A percentile compares a stretch with the other conserved stretches of the same genome.
phyloP scores from a whole-genome alignment of 2,329 filamentous ascomycete species.

The Ophiostoma perfectum region DNA sequence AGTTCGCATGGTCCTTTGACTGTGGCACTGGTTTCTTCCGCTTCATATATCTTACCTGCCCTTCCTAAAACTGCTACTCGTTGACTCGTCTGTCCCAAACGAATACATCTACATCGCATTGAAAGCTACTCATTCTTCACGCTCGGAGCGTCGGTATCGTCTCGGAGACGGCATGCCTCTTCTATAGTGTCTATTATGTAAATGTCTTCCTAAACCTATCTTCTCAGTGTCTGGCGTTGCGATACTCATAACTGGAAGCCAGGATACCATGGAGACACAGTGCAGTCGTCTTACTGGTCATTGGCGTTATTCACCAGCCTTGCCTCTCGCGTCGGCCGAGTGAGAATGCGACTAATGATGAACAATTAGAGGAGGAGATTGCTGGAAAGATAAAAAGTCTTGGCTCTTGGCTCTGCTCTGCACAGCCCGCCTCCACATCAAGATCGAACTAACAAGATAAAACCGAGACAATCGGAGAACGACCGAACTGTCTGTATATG shows the following conservation, averaged over 20 bases:
- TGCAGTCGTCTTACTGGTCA: background rate
- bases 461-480: slow-evolving; percentile 9
- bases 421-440: slow-evolving; percentile 1
- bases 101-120: background rate
- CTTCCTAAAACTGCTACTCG: background rate
- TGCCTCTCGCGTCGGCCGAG: slow-evolving; percentile 7
- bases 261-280: background rate
- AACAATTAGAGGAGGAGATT: too few species aligned
- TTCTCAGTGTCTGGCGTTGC: background rate
- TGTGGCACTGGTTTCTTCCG: too few species aligned
- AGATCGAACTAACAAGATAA: background rate
- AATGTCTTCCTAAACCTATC: background rate
- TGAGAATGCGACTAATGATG: background rate
- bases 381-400: background rate
- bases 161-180: background rate
- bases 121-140: background rate
- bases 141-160: background rate
- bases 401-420: background rate
- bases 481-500: too few species aligned
- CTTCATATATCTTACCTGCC: too few species aligned
- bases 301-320: background rate
- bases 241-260: background rate
- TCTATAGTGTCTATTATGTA: background rate
- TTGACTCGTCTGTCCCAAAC: background rate
- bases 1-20: too few species aligned